A percentile compares a stretch with the other conserved stretches of the same genome.
phyloP scores from a whole-genome alignment of 2,329 filamentous ascomycete species.

The Calonectria ilicicola region DNA sequence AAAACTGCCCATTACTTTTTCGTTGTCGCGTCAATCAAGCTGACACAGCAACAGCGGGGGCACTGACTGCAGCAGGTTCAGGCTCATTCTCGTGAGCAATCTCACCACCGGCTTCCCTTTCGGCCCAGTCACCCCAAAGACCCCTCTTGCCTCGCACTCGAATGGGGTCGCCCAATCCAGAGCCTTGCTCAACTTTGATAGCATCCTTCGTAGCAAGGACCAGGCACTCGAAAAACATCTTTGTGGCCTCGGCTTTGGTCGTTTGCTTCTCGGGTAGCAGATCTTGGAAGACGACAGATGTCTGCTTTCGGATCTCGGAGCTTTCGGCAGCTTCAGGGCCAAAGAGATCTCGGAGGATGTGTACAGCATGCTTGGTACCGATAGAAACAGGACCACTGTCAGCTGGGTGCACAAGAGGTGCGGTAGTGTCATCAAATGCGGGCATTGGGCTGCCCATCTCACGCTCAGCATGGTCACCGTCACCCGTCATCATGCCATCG shows the following conservation, averaged over 20 bases:
- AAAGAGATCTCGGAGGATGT: conserved; percentile 91
- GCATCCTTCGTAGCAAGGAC: conserved; percentile 98
- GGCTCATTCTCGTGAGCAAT: conserved; percentile 64
- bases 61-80: conserved; percentile 48
- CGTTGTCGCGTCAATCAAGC: conserved; percentile 43
- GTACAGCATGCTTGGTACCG: conserved; percentile 95
- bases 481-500: conserved; percentile 59
- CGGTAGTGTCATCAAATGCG: conserved; percentile 83
- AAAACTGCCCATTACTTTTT: conserved; percentile 19
- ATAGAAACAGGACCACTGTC: conserved; percentile 90
- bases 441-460: conserved; percentile 63
- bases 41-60: conserved; percentile 52
- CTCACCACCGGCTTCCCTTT: conserved; percentile 76
- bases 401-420: conserved; percentile 80
- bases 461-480: conserved; percentile 60
- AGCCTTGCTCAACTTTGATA: conserved; percentile 92
- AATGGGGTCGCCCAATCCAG: conserved; percentile 82
- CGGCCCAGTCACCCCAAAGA: conserved; percentile 98
- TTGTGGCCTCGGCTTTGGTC: conserved; percentile 90
- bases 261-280: conserved; percentile 86
- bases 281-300: conserved; percentile 88
- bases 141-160: conserved; percentile 90
- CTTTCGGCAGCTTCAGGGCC: conserved; percentile 77
- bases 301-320: conserved; percentile 79
- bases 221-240: conserved; percentile 99